Conservation (phyloP, 768 basidiomycete species). For the Exidia glandulosa region DNA sequence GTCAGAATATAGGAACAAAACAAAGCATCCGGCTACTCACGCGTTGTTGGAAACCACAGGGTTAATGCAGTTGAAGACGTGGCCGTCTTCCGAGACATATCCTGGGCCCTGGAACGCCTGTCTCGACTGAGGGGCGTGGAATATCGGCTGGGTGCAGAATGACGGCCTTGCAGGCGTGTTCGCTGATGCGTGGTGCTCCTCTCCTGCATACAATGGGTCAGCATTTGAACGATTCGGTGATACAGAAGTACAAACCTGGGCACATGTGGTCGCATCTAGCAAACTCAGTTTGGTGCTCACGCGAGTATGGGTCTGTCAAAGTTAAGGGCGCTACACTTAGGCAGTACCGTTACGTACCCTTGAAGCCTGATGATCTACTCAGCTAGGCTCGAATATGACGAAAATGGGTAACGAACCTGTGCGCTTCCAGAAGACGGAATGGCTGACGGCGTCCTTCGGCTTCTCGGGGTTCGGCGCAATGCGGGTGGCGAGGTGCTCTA, state of each 20-base stretch:
- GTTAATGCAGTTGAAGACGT: conserved; percentile 42
- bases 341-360: conserved; percentile 23
- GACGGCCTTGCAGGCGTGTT: conserved; percentile 35
- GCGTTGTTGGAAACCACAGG: conserved; percentile 41
- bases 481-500: conserved; percentile 33
- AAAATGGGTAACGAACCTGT: conserved; percentile 29
- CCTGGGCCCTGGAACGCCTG: conserved; percentile 23
- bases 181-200: conserved; percentile 35
- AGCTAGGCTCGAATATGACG: background rate
- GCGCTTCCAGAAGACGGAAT: conserved; percentile 46
- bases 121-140: conserved; percentile 31
- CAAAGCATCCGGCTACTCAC: conserved; percentile 9
- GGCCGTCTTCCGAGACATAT: conserved; percentile 47
- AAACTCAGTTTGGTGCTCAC: conserved; percentile 45
- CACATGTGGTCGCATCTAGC: conserved; percentile 34
- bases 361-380: conserved; percentile 33
- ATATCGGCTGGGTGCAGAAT: conserved; percentile 41
- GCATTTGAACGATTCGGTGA: background rate
- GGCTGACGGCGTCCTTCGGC: conserved; percentile 44
- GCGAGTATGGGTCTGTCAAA: conserved; percentile 42
- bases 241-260: background rate
- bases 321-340: background rate
- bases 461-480: conserved; percentile 36
- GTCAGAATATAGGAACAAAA: background rate
- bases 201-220: conserved; percentile 23